Base-by-base conservation (phyloP, 768 basidiomycete genomes). In the Podaxis pistillaris region DNA sequence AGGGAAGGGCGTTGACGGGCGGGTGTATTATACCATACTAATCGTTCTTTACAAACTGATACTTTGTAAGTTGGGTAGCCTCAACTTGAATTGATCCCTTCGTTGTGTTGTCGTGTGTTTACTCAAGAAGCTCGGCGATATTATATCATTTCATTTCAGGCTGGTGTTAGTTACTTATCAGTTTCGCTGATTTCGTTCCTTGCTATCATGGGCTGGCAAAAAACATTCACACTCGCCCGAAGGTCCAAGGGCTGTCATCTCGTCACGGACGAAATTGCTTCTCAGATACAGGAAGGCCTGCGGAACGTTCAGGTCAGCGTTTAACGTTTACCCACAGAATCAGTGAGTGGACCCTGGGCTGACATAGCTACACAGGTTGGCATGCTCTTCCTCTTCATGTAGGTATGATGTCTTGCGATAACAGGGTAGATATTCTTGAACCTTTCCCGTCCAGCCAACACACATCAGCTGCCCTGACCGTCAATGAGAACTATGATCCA, bases 331-430 rank as follows among this genome's bases (percentile, higher is more conserved):
- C 50, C 58, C 52, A 36, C 49, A 40, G 49, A 51, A 51, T 26
- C 40, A n/a, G 30, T 59, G 24, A 11, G 30, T 59, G 24, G 4
- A 50, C 12, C n/a, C 44, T 17, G 19, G 19, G 19, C 26, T 50
- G 15, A 36, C 22, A 38, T n/a, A 38, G 26, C n/a, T 46, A 24
- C 26, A 24, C 65, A 94, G 89, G 83, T 89, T 66, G 95, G 95
- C 37, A 92, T 97, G 82, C 75, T 96, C 56, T 93, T 89, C 73
- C 83, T 97, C 38, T 94, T 94, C 76, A 92, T 96, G 91, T 89
- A 72, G 66, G 86, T 76, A 65, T 60, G 5, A 5, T 60, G 3
- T 26, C 46, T 40, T 54, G 22, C 26, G 22, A 46, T 47, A 28
- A 7, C 44, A 13, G n/a, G 46, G n/a, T 19, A 54, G 13, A 37